Evolutionary conservation across 2,329 filamentous ascomycete species (phyloP).

Genomic region (Pseudogymnoascus sp.): DNA sequence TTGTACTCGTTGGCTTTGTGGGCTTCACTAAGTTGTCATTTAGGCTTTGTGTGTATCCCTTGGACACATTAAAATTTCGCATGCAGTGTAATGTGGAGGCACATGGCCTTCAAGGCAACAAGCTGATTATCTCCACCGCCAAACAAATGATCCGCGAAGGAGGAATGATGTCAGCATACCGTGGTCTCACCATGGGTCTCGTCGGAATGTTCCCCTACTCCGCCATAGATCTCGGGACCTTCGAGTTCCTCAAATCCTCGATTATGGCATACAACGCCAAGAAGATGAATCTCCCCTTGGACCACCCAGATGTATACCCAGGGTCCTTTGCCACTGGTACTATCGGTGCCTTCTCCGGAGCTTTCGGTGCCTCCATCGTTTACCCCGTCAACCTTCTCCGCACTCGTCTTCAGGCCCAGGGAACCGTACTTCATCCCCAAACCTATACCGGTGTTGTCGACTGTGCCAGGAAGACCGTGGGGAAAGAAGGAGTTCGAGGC

Average conservation of each 20-base stretch:
- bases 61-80: slow-evolving; percentile 49
- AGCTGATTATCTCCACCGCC: slow-evolving; percentile 72
- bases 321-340: slow-evolving; percentile 77
- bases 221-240: slow-evolving; percentile 91
- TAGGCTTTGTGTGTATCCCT: slow-evolving; percentile 73
- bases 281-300: slow-evolving; percentile 62
- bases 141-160: slow-evolving; percentile 76
- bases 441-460: slow-evolving; percentile 90
- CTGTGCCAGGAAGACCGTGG: slow-evolving; percentile 73
- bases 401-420: slow-evolving; percentile 87
- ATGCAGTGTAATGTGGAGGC: slow-evolving; percentile 93
- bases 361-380: slow-evolving; percentile 84
- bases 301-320: slow-evolving; percentile 60
- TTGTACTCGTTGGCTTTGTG: not conserved
- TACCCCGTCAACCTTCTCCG: slow-evolving; percentile 92
- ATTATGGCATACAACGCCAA: slow-evolving; percentile 64
- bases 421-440: slow-evolving; percentile 79
- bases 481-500: slow-evolving; percentile 73
- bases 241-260: slow-evolving; percentile 78
- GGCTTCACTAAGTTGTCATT: slow-evolving; percentile 20
- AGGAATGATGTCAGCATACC: slow-evolving; percentile 71
- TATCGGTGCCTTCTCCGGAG: slow-evolving; percentile 85
- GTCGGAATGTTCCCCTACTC: slow-evolving; percentile 97
- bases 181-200: slow-evolving; percentile 86
- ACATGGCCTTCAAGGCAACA: slow-evolving; percentile 74